Conservation (phyloP, 768 basidiomycete species). For the Albatrellus ellisii region DNA sequence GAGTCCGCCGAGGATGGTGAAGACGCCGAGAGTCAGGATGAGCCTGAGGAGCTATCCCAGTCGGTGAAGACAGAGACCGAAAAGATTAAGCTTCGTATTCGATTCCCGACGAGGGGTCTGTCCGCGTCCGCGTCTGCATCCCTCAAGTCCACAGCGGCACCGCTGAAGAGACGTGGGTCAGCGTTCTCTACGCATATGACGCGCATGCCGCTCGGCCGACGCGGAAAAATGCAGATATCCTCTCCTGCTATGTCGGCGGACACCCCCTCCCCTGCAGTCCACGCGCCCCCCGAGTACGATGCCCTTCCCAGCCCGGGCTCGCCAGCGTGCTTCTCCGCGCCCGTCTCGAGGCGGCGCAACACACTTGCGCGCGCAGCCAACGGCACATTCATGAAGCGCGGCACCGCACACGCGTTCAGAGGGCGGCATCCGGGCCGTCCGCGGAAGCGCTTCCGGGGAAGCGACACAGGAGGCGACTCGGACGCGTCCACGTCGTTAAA, state of each 20-base stretch:
- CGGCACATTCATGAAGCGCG: neutral
- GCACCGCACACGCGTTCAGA: neutral
- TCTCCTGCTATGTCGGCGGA: neutral
- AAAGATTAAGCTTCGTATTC: slow-evolving; percentile 15
- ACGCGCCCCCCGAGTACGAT: no score
- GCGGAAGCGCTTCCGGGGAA: neutral
- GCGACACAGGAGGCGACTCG: neutral
- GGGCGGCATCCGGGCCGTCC: neutral
- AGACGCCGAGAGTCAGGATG: slow-evolving; percentile 1
- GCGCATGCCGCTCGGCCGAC: neutral
- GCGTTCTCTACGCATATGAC: neutral
- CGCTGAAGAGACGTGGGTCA: neutral
- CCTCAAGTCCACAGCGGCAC: slow-evolving; percentile 9
- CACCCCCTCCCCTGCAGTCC: neutral
- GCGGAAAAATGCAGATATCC: neutral
- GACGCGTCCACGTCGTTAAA: neutral
- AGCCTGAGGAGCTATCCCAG: neutral
- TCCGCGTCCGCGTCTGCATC: slow-evolving; percentile 23
- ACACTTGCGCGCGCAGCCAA: neutral
- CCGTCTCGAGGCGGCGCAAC: neutral
- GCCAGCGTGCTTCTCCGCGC: neutral
- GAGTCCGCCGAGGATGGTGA: slow-evolving; percentile 3
- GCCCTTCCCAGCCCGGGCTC: neutral
- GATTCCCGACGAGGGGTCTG: slow-evolving; percentile 24
- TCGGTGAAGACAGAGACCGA: slow-evolving; percentile 12